These are phyloP conservation scores for Lachancea fermentati DNA, from an alignment of 805 yeast species.

Conservation along the genomic window DNA sequence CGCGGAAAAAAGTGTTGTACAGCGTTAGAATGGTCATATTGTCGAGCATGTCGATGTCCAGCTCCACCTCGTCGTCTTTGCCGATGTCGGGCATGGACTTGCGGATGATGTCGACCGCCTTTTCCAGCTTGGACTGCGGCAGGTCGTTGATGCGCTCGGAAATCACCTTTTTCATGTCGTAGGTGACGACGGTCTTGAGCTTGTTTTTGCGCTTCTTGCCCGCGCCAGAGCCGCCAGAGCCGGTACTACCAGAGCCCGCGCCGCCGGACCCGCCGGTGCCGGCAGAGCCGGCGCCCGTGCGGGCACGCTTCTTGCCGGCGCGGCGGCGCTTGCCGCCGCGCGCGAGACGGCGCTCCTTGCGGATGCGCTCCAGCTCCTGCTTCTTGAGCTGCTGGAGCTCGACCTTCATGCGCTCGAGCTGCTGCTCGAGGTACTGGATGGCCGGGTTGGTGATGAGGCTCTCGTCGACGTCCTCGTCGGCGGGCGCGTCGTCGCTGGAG, in stretches of 20 bases:
- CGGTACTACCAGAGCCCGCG: constrained; percentile 30
- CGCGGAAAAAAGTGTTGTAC: constrained; percentile 73
- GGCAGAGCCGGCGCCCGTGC: constrained; percentile 32
- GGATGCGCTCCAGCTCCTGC: constrained; percentile 63
- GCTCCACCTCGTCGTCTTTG: constrained; percentile 87
- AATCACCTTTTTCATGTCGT: constrained; percentile 94
- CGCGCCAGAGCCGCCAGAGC: constrained; percentile 8
- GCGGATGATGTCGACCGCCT: constrained; percentile 78
- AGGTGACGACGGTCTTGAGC: constrained; percentile 53
- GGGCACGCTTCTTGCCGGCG: constrained; percentile 40
- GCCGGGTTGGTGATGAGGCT: constrained; percentile 78
- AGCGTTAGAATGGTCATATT: constrained; percentile 75
- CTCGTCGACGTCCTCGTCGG: constrained; percentile 56
- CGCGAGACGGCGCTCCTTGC: constrained; percentile 48
- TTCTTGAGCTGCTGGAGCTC: constrained; percentile 79
- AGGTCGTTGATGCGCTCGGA: constrained; percentile 76
- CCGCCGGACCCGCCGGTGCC: constrained; percentile 12
- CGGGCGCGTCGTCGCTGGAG: constrained; percentile 36
- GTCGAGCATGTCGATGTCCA: constrained; percentile 91
- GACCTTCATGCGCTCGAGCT: constrained; percentile 75
- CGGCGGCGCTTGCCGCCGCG: constrained; percentile 31
- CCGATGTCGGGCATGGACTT: constrained; percentile 58
- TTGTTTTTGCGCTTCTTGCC: constrained; percentile 25
- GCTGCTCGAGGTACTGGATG: constrained; percentile 81
- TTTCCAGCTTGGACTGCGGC: constrained; percentile 74